Base-by-base conservation (phyloP, 805 yeast genomes). In the Hanseniaspora opuntiae region DNA sequence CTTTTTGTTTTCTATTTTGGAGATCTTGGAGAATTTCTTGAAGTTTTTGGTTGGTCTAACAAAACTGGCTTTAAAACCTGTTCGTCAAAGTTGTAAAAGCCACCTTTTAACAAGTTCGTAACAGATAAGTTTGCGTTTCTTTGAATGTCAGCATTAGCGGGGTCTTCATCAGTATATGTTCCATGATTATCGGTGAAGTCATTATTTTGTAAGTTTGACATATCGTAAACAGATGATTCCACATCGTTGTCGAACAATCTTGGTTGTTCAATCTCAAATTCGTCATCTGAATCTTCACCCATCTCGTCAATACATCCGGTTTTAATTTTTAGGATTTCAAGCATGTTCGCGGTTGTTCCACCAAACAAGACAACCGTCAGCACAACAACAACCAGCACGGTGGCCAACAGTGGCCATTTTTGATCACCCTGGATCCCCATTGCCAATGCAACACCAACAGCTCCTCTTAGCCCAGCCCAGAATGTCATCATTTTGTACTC, bases 391-490 rank as follows among this genome's bases (percentile, higher is more conserved):
- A 94, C 97, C 42, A 94, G 71, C 0, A 94, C 96, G 0, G 98
- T 94, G 3, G 98, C 99, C 52, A 90, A 70, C 52, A 93, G 71
- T 0, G 96, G 81, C 63, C 82, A 81, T 58, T 89, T 90, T 54
- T 86, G 81, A 63, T 90, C 96, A 56, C 97, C 98, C 68, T 86
- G 95, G 40, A 93, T 71, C 14, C 98, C 98, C 81, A 94, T 87
- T 0, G 98, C 98, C 62, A 93, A 75, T 0, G 98, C 99, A 4
- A 93, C 99, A 58, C 99, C 99, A 36, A 93, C 99, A 0, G 99
- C 99, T 56, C 99, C 99, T 63, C 99, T 76, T 54, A 93, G 73
- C 3, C 99, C 99, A 2, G 98, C 98, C 99, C 99, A 93, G 66
- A 93, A 93, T 49, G 90, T 87, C 98, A 93, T 93, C 86, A 88